Conservation (phyloP, 129 eudicot genomes). For the Flaveria brownii region DNA sequence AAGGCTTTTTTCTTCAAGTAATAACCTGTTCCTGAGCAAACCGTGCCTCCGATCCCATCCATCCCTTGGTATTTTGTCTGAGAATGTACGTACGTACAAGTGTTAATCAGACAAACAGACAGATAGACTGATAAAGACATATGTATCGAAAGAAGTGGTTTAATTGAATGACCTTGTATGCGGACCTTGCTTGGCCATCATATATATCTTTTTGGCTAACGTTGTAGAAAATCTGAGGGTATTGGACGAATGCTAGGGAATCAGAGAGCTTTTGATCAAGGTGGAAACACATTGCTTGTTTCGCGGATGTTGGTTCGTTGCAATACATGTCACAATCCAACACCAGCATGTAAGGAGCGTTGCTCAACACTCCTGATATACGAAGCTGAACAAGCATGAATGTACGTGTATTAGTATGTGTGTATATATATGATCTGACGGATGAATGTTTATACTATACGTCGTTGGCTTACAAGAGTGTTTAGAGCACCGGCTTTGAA, state of each 20-base stretch:
- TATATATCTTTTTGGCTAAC: slow-evolving; percentile 70
- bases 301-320: slow-evolving; percentile 79
- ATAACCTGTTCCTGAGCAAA: slow-evolving; percentile 76
- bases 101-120: too few species aligned
- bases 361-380: slow-evolving; percentile 82
- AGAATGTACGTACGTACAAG: neutral
- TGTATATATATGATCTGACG: neutral
- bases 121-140: neutral
- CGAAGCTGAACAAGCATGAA: slow-evolving; percentile 55
- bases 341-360: slow-evolving; percentile 64
- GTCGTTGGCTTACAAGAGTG: slow-evolving; percentile 47
- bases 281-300: slow-evolving; percentile 96
- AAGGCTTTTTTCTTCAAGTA: slow-evolving; percentile 74
- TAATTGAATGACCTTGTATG: slow-evolving; percentile 50
- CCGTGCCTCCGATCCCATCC: slow-evolving; percentile 80
- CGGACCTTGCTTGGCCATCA: slow-evolving; percentile 73
- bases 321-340: slow-evolving; percentile 92
- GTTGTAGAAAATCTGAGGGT: slow-evolving; percentile 79
- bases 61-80: slow-evolving; percentile 80
- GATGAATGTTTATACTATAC: too few species aligned
- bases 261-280: slow-evolving; percentile 62
- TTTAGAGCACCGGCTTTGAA: slow-evolving; percentile 97
- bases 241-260: slow-evolving; percentile 63
- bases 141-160: neutral
- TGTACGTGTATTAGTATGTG: neutral